phyloP scores from a whole-genome alignment of 2,329 filamentous ascomycete species.

The Pyrenophora tritici-repentis region DNA sequence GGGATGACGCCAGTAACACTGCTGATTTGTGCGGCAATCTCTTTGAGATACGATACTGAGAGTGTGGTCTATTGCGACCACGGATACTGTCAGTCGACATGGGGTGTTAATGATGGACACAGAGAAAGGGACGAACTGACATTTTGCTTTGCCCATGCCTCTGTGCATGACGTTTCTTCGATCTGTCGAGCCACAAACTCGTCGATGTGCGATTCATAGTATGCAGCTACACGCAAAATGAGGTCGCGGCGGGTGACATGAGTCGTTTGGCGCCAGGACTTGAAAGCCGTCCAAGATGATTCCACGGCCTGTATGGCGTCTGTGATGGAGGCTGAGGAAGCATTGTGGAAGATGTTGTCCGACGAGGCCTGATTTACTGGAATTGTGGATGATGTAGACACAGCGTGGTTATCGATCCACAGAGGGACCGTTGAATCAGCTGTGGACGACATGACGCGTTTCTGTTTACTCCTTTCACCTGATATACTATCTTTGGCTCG shows the following conservation, averaged over 20 bases:
- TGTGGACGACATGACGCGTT: neutral
- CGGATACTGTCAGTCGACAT: too few species aligned
- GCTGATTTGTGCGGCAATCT: slow-evolving; percentile 49
- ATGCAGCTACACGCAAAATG: slow-evolving; percentile 67
- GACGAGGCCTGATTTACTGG: slow-evolving; percentile 61
- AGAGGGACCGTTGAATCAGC: slow-evolving; percentile 43
- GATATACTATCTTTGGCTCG: neutral
- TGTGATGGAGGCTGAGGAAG: slow-evolving; percentile 59
- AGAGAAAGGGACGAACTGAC: slow-evolving; percentile 5
- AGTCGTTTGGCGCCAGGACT: slow-evolving; percentile 68
- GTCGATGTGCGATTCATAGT: slow-evolving; percentile 62
- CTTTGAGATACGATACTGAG: slow-evolving; percentile 50
- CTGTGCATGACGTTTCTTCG: slow-evolving; percentile 58
- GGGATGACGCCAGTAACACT: slow-evolving; percentile 27
- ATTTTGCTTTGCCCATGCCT: slow-evolving; percentile 46
- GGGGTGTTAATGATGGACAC: too few species aligned
- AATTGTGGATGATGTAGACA: slow-evolving; percentile 49
- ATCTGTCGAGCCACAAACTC: slow-evolving; percentile 65
- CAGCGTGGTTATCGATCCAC: slow-evolving; percentile 52
- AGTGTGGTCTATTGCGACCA: slow-evolving; percentile 1
- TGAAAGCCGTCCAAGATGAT: slow-evolving; percentile 68
- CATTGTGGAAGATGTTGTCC: slow-evolving; percentile 57
- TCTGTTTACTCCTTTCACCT: neutral
- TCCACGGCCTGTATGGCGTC: slow-evolving; percentile 60
- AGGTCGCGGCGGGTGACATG: slow-evolving; percentile 67